Conservation (phyloP, 2,329 filamentous ascomycete species). For the Claviceps arundinis region DNA sequence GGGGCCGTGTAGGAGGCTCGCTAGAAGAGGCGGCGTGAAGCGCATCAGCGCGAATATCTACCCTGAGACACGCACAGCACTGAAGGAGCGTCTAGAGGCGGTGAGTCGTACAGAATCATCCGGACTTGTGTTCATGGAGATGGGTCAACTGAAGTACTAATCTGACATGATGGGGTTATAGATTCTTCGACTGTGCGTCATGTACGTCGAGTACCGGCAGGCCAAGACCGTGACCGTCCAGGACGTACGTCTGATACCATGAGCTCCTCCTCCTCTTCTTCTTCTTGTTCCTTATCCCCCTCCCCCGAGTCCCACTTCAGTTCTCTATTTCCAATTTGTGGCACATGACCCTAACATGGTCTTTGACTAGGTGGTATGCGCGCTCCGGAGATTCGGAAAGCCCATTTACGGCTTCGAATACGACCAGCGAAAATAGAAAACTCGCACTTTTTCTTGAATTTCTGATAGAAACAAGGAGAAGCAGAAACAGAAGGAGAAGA, state of each 20-base stretch:
- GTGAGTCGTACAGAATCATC: constrained; percentile 21
- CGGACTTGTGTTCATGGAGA: background rate
- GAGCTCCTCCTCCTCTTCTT: too few species aligned
- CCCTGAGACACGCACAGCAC: constrained; percentile 37
- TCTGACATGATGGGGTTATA: constrained; percentile 13
- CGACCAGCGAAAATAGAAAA: background rate
- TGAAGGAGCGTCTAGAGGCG: constrained; percentile 35
- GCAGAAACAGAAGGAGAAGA: background rate
- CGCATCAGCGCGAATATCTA: constrained; percentile 55
- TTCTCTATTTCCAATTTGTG: background rate
- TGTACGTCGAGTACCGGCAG: constrained; percentile 38
- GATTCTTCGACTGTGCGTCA: constrained; percentile 38
- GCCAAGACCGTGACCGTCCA: constrained; percentile 49
- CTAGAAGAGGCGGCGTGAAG: constrained; percentile 65
- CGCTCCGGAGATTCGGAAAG: constrained; percentile 31
- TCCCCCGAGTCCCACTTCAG: background rate
- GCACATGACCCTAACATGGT: background rate
- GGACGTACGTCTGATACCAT: constrained; percentile 34
- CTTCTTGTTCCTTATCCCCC: too few species aligned
- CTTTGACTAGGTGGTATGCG: constrained; percentile 36
- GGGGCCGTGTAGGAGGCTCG: constrained; percentile 27
- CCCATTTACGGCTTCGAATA: constrained; percentile 47
- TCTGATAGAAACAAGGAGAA: background rate
- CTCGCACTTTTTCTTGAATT: background rate
- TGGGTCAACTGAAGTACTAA: background rate